These are phyloP conservation scores for Colletotrichum sp. DNA, from an alignment of 2,329 filamentous ascomycete species.

Conservation along the genomic window DNA sequence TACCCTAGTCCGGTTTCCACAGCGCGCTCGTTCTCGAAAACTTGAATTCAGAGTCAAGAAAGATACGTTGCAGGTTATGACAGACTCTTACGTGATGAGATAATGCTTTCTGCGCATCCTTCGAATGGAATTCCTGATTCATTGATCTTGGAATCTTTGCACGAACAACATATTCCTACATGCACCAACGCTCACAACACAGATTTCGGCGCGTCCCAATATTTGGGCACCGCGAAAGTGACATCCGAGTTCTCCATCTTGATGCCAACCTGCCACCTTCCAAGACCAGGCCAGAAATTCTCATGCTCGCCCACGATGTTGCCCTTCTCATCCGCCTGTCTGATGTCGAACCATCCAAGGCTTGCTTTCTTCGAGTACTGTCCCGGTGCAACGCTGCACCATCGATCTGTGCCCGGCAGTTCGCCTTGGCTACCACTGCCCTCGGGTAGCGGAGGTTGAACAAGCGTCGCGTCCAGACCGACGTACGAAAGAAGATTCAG, in stretches of 20 bases:
- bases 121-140: rapidly evolving
- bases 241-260: constrained; percentile 41
- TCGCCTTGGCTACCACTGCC: constrained; percentile 43
- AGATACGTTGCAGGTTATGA: background rate
- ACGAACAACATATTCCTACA: background rate
- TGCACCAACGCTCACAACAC: constrained; percentile 18
- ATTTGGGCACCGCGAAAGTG: constrained; percentile 25
- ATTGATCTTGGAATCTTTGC: background rate
- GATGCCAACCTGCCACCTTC: constrained; percentile 47
- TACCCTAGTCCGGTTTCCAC: background rate
- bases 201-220: constrained; percentile 29
- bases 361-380: constrained; percentile 33
- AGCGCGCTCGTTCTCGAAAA: background rate
- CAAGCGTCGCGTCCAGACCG: constrained; percentile 46
- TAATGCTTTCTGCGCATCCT: background rate
- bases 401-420: constrained; percentile 50
- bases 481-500: constrained; percentile 40
- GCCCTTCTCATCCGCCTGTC: constrained; percentile 37
- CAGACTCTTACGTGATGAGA: rapidly evolving
- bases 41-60: background rate
- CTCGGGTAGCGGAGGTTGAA: constrained; percentile 53
- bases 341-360: constrained; percentile 53
- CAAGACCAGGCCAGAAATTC: constrained; percentile 53
- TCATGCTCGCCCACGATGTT: constrained; percentile 28
- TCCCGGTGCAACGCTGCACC: constrained; percentile 42